phyloP scores from a whole-genome alignment of 306 rosid species.

The Oemleria cerasiformis region DNA sequence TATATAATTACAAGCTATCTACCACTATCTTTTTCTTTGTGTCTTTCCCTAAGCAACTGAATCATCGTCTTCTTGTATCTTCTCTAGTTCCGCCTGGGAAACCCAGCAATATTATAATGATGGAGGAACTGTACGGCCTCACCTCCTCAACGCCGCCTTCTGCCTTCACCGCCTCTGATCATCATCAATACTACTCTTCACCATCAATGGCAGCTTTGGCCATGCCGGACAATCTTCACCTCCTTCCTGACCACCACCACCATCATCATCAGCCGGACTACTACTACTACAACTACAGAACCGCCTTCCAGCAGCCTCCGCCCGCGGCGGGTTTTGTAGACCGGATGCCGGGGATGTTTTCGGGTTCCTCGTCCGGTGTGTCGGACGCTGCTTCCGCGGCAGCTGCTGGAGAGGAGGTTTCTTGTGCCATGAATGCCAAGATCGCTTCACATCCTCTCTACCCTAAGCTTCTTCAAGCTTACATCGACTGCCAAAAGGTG shows the following conservation, averaged over 20 bases:
- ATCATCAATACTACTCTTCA: neutral
- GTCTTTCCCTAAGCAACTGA: neutral
- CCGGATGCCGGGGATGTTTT: constrained; percentile 15
- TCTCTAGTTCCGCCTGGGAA: neutral
- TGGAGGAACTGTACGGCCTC: constrained; percentile 46
- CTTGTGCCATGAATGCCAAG: constrained; percentile 36
- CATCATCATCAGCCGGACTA: constrained; percentile 8
- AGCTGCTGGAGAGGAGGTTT: constrained; percentile 35
- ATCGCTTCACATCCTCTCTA: constrained; percentile 78
- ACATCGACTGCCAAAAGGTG: constrained; percentile 79
- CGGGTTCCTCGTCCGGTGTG: constrained; percentile 28
- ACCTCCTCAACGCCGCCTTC: constrained; percentile 17
- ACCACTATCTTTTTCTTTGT: neutral
- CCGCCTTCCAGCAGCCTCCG: constrained; percentile 14
- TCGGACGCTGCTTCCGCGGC: constrained; percentile 30
- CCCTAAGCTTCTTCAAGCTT: constrained; percentile 60
- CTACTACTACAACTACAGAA: neutral
- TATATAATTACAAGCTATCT: neutral
- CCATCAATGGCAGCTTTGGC: constrained; percentile 16
- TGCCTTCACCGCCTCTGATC: neutral
- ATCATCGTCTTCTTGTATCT: neutral
- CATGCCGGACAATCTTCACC: neutral
- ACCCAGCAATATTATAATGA: constrained; percentile 2
- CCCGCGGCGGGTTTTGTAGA: neutral
- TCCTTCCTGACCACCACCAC: neutral